Evolutionary conservation across 805 yeast species (phyloP).

Genomic region (Kazachstania kunashirensis): DNA sequence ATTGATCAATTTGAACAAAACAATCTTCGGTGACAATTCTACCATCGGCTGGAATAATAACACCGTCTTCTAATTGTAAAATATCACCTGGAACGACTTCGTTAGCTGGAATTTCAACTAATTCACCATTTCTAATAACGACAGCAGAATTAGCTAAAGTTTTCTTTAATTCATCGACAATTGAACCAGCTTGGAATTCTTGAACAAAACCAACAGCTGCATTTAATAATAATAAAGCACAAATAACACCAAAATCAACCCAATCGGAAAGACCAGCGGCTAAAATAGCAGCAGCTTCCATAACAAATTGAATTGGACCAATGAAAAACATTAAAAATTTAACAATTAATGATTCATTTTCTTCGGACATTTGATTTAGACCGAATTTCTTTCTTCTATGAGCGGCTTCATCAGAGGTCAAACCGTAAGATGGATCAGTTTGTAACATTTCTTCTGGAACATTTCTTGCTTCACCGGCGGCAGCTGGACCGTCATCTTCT

Average conservation of each 20-base stretch:
- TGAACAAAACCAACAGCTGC: slow-evolving; percentile 94
- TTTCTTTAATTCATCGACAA: slow-evolving; percentile 92
- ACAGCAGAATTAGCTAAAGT: slow-evolving; percentile 85
- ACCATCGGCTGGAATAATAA: slow-evolving; percentile 89
- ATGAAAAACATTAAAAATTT: slow-evolving; percentile 82
- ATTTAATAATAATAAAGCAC: slow-evolving; percentile 75
- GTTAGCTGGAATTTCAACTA: slow-evolving; percentile 66
- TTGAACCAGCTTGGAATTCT: slow-evolving; percentile 97
- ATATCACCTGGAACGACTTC: slow-evolving; percentile 95
- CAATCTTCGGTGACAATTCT: slow-evolving; percentile 77
- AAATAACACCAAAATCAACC: slow-evolving; percentile 98
- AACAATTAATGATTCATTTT: slow-evolving; percentile 64
- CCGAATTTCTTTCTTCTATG: slow-evolving; percentile 87
- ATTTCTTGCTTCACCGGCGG: slow-evolving; percentile 55
- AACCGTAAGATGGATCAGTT: slow-evolving; percentile 72
- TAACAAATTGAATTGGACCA: slow-evolving; percentile 94
- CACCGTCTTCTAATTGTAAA: slow-evolving; percentile 85
- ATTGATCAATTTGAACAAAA: slow-evolving; percentile 87
- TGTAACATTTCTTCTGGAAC: slow-evolving; percentile 80
- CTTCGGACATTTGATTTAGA: slow-evolving; percentile 85
- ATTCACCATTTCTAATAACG: slow-evolving; percentile 73
- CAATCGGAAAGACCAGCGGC: slow-evolving; percentile 97
- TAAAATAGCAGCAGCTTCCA: slow-evolving; percentile 92
- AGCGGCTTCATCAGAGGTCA: slow-evolving; percentile 64
- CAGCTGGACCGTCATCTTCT: slow-evolving; percentile 35